Base-by-base conservation (phyloP, 345 rosid genomes). In the Rhodamnia rubescens region DNA sequence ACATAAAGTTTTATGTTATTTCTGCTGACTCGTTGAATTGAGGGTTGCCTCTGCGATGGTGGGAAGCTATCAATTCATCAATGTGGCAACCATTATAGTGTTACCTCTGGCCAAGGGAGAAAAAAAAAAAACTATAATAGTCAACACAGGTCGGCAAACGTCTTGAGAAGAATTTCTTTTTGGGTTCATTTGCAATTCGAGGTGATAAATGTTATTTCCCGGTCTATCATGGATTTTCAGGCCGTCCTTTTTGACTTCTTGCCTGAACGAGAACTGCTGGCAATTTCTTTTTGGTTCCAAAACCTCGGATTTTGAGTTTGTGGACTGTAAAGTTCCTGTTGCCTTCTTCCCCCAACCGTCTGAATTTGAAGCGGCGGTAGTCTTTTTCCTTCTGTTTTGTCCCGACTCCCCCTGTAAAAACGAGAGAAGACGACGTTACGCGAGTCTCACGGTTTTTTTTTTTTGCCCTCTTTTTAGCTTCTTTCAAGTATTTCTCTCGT, bases 201-300 rank as follows among this genome's bases (percentile, higher is more conserved):
- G 36, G 78, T 32, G 78, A 69, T 8, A 20, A 20, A 18, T 69
- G 47, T 69, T 36, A 36, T 32, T 20, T 36, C 47, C 80, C 47
- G 24, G 80, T 36, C 47, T 36, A 21, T 36, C 26, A 20, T 36
- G 80, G 47, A 36, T 69, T 18, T 69, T 69, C 80, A 18, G 47
- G 9, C 80, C 47, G 80, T 69, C 47, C 80, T 32, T 36, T 69
- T 69, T 69, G 80, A 69, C 47, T 69, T 11, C 47, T 18, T 42
- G 80, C 80, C 20, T 18, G 26, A 69, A 36, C 80, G 26, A 36
- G 80, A 69, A 69, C 47, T 18, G 80, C 80, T 69, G 47, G 14
- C 22, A 18, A 69, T 8, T 18, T 69, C 20, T 1, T 4, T 64
- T 32, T 32, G 0, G 1, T 9, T 8, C 13, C 6, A 1, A 0